Base-by-base conservation (phyloP, 495 filamentous ascomycete genomes). In the Penicillium silybi region DNA sequence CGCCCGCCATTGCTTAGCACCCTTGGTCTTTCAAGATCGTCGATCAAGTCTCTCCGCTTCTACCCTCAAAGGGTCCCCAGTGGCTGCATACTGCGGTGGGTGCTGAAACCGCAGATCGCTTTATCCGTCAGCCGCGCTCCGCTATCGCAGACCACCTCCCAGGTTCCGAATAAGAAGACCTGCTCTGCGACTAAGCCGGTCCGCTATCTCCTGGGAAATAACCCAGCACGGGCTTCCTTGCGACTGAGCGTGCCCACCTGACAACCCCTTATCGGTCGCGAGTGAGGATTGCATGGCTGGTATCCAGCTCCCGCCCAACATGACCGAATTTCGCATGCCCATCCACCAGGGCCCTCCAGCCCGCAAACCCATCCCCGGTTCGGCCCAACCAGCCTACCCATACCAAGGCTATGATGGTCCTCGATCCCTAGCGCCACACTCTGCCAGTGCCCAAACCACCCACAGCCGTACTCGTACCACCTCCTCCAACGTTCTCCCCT, bases 391-490 rank as follows among this genome's bases (percentile, higher is more conserved):
- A 25, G 61, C 56, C n/a, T 65, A 64, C 41, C 48, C 62, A 22
- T 69, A 66, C 41, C 70, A 69, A 50, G n/a, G 57, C 16, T 70
- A 72, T 50, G 63, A 67, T 50, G 57, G 54, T 32, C 63, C 63
- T 9, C 62, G 66, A 37, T 57, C 58, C 25, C 54, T 69, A 41
- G 58, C 60, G 25, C 67, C 64, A 45, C 67, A 70, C 51, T 59
- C 65, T 17, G 61, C 63, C 22, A 41, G 49, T 27, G 57, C 66
- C 22, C 58, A 60, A 42, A 67, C 65, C 42, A 62, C 65, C 34
- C 64, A 62, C 78, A 86, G 66, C 72, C 76, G 80, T 42, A 76
- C 74, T 47, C 74, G 82, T 51, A 84, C 82, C 13, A 80, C 82
- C 9, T 86, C 83, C 15, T 86, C 84, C 20, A 78, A 74, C 59